Evolutionary conservation across 306 rosid genomes (phyloP), one percentile per base, ranked within the genome.

Genomic region (Urtica urens): DNA sequence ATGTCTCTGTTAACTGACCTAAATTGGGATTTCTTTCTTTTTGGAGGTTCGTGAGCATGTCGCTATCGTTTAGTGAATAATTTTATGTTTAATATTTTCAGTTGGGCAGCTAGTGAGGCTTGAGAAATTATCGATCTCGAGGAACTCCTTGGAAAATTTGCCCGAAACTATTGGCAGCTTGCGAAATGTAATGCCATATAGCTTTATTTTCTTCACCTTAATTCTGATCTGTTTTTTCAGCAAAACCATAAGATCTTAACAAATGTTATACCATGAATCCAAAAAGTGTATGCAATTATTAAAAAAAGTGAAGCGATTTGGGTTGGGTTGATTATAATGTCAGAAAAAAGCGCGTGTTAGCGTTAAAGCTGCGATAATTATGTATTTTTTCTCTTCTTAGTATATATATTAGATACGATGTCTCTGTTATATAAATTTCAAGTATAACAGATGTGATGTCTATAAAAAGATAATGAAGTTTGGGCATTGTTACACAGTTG

Each of bases 91-190:
- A 45, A 42, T 64, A 47, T 65, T n/a, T 68, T 42, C 51, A 92
- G 99, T 92, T 81, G 99, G 95, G 42, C 99, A 92, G 63, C 67
- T 92, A 46, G 94, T 92, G 57, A 73, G 84, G 74, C 96, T 92
- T 52, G 94, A 92, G 65, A 78, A 59, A 68, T 57, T 92, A 60
- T 85, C 96, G 38, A 74, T 92, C 74, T 75, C 87, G 3, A 67
- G 76, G 41, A 92, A 92, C 64, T 46, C 57, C 61, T 54, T 85
- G 43, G 62, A 78, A 49, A 53, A 46, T 53, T 69, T 92, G 79
- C 99, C 99, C 10, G 70, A 64, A 12, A 85, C 96, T 49, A 82
- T 92, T 63, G 99, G 99, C 62, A 92, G 94, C 80, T 71, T 92
- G 81, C 80, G 96, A 48, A 85, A 79, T 73, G 99, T 85, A 73